A percentile compares a stretch with the other conserved stretches of the same genome.
These are phyloP conservation scores for Lepraria neglecta DNA, from an alignment of 495 filamentous ascomycete species.

Conservation along the genomic window DNA sequence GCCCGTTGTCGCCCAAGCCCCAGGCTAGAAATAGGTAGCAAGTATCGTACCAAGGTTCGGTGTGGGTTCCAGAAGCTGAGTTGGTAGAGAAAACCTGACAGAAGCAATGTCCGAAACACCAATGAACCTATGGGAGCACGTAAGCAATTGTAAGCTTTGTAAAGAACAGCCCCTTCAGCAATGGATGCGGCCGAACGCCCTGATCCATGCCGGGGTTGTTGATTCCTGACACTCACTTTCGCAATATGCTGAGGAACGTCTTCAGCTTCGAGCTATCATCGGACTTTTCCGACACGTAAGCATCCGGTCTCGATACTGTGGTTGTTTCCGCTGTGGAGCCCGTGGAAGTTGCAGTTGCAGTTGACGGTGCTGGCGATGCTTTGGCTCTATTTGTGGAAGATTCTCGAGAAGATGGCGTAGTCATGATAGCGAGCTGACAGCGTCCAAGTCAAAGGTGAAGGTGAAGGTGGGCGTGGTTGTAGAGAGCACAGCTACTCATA, in stretches of 20 bases:
- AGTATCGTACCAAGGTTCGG: conserved; percentile 69
- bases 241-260: conserved; percentile 74
- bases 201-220: too few relatives aligned
- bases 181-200: not conserved
- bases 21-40: not conserved
- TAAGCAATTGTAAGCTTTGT: conserved; percentile 2
- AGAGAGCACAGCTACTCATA: not conserved
- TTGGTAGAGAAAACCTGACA: conserved; percentile 90
- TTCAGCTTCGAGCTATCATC: conserved; percentile 79
- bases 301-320: conserved; percentile 22
- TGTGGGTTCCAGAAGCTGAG: conserved; percentile 89
- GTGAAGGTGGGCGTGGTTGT: not conserved
- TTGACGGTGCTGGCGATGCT: conserved; percentile 30
- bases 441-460: not conserved
- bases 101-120: conserved; percentile 92
- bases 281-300: conserved; percentile 52
- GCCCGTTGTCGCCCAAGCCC: not conserved
- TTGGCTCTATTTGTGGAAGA: conserved; percentile 14
- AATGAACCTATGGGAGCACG: conserved; percentile 59
- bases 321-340: conserved; percentile 32
- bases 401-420: conserved; percentile 23
- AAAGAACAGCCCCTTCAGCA: not conserved
- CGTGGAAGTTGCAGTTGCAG: conserved; percentile 25
- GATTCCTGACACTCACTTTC: conserved; percentile 52
- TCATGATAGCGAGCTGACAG: conserved; percentile 20